A percentile compares a stretch with the other conserved stretches of the same genome.
These are phyloP conservation scores for Lipomyces oligophaga DNA, from an alignment of 805 yeast genomes.

Conservation along the genomic window DNA sequence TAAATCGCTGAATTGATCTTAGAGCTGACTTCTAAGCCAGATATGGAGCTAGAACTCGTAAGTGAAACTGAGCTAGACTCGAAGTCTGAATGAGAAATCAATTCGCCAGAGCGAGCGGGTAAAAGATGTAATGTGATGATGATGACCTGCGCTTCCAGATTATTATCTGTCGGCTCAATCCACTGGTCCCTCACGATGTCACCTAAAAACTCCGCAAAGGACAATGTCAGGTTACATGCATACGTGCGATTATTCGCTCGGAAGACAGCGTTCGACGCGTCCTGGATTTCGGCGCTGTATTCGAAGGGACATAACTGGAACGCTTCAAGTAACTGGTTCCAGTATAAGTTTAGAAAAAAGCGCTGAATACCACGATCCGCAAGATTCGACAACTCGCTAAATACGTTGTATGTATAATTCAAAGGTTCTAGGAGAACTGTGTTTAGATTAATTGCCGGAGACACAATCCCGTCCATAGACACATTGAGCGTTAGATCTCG, in stretches of 20 bases:
- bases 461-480: slow-evolving; percentile 36
- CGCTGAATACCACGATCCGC: slow-evolving; percentile 38
- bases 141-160: slow-evolving; percentile 10
- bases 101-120: not conserved
- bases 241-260: not conserved
- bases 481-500: slow-evolving; percentile 37
- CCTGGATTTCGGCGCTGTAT: not conserved
- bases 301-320: slow-evolving; percentile 57
- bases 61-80: not conserved
- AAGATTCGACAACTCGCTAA: slow-evolving; percentile 33
- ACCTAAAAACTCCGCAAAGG: slow-evolving; percentile 6
- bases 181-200: slow-evolving; percentile 11
- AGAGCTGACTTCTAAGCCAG: too few species aligned
- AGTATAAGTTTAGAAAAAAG: slow-evolving; percentile 48
- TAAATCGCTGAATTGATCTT: too few species aligned
- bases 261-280: slow-evolving; percentile 2
- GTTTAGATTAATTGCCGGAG: slow-evolving; percentile 39
- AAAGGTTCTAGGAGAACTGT: slow-evolving; percentile 32
- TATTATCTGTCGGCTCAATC: slow-evolving; percentile 17
- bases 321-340: slow-evolving; percentile 41
- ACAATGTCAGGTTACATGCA: slow-evolving; percentile 11
- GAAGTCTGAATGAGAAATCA: too few species aligned
- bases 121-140: slow-evolving; percentile 22
- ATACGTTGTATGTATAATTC: slow-evolving; percentile 36
- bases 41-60: not conserved